phyloP scores from a whole-genome alignment of 2,329 filamentous ascomycete species.

The Verticillium klebahnii region DNA sequence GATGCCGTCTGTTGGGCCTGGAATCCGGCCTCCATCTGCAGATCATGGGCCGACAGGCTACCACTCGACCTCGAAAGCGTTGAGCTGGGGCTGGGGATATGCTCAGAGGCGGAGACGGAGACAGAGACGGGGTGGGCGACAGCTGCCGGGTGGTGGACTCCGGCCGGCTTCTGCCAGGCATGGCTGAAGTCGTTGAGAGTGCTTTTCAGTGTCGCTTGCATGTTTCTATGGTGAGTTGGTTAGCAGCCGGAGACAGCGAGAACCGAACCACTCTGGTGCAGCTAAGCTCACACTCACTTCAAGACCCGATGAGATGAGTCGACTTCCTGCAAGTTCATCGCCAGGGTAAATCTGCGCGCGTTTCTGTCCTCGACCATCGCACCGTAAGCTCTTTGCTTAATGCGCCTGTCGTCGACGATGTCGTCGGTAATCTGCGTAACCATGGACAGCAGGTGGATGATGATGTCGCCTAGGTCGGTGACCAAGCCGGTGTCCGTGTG shows the following conservation, averaged over 20 bases:
- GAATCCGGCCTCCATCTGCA: not conserved
- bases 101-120: not conserved
- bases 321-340: not conserved
- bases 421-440: not conserved
- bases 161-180: not conserved
- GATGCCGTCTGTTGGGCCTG: not conserved
- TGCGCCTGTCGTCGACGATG: not conserved
- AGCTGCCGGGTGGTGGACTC: not conserved
- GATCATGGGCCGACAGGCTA: not conserved
- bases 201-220: not conserved
- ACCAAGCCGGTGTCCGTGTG: not conserved
- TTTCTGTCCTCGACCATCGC: not conserved
- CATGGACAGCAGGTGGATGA: slow-evolving; percentile 1
- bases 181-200: not conserved
- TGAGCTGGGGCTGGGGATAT: not conserved
- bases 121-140: not conserved
- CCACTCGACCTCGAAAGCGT: not conserved
- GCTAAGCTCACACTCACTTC: not conserved
- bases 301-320: not conserved
- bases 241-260: not conserved
- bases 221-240: not conserved
- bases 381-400: not conserved
- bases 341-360: not conserved
- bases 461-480: slow-evolving; percentile 1
- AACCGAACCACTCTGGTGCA: not conserved